phyloP scores from a whole-genome alignment of 1,139 yeast species.

The Magnusiomyces sp. region DNA sequence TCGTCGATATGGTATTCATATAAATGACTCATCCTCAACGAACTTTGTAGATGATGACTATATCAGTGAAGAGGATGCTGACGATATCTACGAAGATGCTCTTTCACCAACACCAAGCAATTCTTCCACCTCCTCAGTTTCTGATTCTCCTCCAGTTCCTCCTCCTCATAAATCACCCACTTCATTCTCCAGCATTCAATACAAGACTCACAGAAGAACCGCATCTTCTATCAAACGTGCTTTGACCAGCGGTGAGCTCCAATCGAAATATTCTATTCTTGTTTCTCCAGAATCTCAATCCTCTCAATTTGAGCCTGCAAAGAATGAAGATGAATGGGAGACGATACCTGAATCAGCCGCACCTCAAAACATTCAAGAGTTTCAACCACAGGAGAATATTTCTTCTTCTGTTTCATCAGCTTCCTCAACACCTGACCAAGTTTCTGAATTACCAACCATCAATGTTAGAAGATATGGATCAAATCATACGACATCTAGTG shows the following conservation, averaged over 20 bases:
- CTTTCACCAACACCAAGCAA: not conserved
- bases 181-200: not conserved
- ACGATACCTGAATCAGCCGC: not conserved
- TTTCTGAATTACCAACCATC: too few species aligned
- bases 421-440: too few species aligned
- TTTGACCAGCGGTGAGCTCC: conserved; percentile 14
- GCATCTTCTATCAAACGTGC: conserved; percentile 16
- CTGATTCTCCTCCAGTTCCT: too few species aligned
- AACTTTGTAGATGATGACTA: not conserved
- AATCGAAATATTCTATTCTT: conserved; percentile 15
- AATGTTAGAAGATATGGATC: too few species aligned
- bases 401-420: too few species aligned
- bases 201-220: conserved; percentile 4
- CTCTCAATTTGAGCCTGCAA: not conserved
- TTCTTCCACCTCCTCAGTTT: too few species aligned
- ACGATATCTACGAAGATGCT: not conserved
- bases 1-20: too few species aligned
- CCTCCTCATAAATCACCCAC: not conserved
- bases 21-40: too few species aligned
- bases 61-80: not conserved
- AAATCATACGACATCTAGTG: not conserved
- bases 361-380: not conserved
- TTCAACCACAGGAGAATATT: too few species aligned
- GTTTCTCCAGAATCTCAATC: conserved; percentile 5
- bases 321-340: not conserved